A percentile compares a stretch with the other conserved stretches of the same genome.
Conservation (phyloP, 768 basidiomycete genomes). For the Amanita subjunquillea region DNA sequence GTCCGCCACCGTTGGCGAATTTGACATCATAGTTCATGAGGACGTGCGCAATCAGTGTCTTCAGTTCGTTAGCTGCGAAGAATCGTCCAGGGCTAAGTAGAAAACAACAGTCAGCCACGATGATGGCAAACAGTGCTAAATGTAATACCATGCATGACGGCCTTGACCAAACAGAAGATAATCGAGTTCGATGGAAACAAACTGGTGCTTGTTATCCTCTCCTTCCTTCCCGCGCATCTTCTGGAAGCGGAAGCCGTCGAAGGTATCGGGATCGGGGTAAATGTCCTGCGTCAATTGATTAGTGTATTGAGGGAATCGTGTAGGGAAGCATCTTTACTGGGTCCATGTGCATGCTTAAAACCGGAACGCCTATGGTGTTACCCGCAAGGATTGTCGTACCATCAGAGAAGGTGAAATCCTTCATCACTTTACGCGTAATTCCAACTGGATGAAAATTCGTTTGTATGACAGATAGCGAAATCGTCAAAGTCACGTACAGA, state of each 20-base stretch:
- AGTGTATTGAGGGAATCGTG: background rate
- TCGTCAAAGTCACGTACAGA: conserved; percentile 10
- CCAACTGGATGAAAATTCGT: conserved; percentile 10
- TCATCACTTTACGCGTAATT: conserved; percentile 20
- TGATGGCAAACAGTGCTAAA: background rate
- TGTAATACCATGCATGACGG: conserved; percentile 10
- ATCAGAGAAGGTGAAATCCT: conserved; percentile 27
- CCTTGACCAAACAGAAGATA: conserved; percentile 27
- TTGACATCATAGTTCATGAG: conserved; percentile 24
- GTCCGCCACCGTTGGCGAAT: conserved; percentile 13
- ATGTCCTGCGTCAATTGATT: conserved; percentile 7
- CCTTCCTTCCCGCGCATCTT: conserved; percentile 18
- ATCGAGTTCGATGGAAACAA: conserved; percentile 15
- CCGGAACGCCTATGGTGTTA: conserved; percentile 8
- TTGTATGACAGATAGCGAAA: conserved; percentile 13
- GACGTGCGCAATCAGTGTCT: conserved; percentile 20
- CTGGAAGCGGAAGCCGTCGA: conserved; percentile 33
- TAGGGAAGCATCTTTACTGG: background rate
- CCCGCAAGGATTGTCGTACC: conserved; percentile 18
- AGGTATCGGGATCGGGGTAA: conserved; percentile 22
- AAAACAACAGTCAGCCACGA: background rate
- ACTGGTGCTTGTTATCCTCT: conserved; percentile 19
- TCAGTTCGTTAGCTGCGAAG: conserved; percentile 24
- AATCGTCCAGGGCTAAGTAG: conserved; percentile 21
- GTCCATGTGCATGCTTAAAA: conserved; percentile 7